Conservation (phyloP, 306 rosid species). For the Quercus glauca region DNA sequence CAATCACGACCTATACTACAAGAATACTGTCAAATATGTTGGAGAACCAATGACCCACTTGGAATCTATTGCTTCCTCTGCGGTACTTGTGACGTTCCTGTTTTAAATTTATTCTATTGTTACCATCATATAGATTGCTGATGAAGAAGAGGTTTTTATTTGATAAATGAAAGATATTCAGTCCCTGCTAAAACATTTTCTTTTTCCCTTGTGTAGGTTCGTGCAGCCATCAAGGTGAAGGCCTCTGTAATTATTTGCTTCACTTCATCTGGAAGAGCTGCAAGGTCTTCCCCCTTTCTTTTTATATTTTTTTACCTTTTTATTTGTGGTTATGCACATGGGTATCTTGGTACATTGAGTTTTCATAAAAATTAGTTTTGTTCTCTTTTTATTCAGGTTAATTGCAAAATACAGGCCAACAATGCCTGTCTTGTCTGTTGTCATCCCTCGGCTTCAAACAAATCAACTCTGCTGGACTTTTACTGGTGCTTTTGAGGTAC, state of each 20-base stretch:
- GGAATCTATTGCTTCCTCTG: conserved; percentile 98
- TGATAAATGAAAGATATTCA: not conserved
- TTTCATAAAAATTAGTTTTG: not conserved
- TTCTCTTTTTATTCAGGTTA: conserved; percentile 44
- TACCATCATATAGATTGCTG: not conserved
- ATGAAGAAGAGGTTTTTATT: not conserved
- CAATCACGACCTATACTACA: conserved; percentile 91
- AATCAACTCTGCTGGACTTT: conserved; percentile 90
- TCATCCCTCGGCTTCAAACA: conserved; percentile 74
- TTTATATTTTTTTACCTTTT: too few species aligned
- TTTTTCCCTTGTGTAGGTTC: conserved; percentile 53
- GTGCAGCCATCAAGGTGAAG: conserved; percentile 99
- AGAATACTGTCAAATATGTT: conserved; percentile 82
- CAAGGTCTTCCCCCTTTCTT: conserved; percentile 49
- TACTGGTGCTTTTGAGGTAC: conserved; percentile 93
- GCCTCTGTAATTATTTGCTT: conserved; percentile 93
- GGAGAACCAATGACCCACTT: conserved; percentile 99
- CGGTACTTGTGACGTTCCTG: conserved; percentile 44
- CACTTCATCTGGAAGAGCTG: conserved; percentile 98
- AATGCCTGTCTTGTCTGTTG: conserved; percentile 91
- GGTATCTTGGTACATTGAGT: too few species aligned
- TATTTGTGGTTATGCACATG: not conserved
- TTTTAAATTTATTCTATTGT: not conserved
- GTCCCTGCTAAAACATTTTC: not conserved
- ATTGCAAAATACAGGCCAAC: conserved; percentile 92